Percentiles rank a stretch among this genome's conserved stretches.
These are phyloP conservation scores for Backusella morwellensis DNA, from an alignment of 192 early-diverging fungal species.

Conservation along the genomic window DNA sequence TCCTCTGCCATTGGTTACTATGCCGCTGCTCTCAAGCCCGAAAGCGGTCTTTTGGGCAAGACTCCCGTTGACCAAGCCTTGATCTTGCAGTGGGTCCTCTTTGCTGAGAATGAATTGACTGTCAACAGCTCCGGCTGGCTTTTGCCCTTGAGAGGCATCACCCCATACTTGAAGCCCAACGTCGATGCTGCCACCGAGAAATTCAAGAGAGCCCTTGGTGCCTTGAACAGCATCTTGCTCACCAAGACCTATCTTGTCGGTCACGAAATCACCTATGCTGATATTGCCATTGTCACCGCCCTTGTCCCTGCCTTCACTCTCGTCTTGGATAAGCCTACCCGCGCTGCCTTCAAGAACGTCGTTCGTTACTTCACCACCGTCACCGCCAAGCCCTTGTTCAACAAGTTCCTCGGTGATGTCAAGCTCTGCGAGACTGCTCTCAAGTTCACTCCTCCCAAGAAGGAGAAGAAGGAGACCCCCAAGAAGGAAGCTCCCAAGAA, in stretches of 20 bases:
- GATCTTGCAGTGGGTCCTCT: conserved; percentile 64
- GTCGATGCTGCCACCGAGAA: conserved; percentile 70
- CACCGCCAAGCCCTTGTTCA: conserved; percentile 82
- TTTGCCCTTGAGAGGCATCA: conserved; percentile 43
- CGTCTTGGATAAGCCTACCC: conserved; percentile 73
- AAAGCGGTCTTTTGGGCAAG: conserved; percentile 55
- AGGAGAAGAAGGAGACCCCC: conserved; percentile 57
- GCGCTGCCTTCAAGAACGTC: conserved; percentile 81
- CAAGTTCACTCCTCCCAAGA: conserved; percentile 54
- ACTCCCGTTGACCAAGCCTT: conserved; percentile 57
- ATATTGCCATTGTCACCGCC: conserved; percentile 67
- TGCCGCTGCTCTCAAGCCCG: conserved; percentile 55
- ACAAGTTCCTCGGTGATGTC: conserved; percentile 74
- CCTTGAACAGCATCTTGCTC: conserved; percentile 76
- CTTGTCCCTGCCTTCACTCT: conserved; percentile 48
- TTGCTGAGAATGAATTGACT: conserved; percentile 58
- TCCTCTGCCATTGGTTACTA: conserved; percentile 92
- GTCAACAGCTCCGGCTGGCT: conserved; percentile 40
- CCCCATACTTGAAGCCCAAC: conserved; percentile 44
- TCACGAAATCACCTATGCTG: conserved; percentile 88
- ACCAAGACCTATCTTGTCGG: conserved; percentile 92
- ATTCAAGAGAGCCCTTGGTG: conserved; percentile 57
- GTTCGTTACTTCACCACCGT: conserved; percentile 91
- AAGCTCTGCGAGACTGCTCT: conserved; percentile 60
- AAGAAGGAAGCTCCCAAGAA: conserved; percentile 48